Conservation (phyloP, 768 basidiomycete species). For the Auricularia sp. region DNA sequence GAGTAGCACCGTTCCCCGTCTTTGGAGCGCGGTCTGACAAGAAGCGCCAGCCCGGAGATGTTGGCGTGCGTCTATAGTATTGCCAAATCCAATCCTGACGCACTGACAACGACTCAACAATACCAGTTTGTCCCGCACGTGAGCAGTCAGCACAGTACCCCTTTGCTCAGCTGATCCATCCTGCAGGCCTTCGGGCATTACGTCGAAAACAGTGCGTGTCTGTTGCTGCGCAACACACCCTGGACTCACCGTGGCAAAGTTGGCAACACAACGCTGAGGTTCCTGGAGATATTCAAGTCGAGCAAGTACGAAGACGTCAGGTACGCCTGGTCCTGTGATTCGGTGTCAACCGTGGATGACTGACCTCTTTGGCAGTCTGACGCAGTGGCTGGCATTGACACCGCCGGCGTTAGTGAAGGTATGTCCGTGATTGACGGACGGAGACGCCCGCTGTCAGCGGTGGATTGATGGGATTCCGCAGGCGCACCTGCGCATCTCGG, state of each 20-base stretch:
- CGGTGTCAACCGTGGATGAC: slow-evolving; percentile 16
- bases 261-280: slow-evolving; percentile 45
- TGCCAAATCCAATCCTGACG: not conserved
- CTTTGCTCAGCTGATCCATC: not conserved
- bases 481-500: slow-evolving; percentile 46
- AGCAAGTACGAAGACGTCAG: slow-evolving; percentile 20
- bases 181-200: slow-evolving; percentile 34
- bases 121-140: slow-evolving; percentile 6
- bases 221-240: too few relatives aligned
- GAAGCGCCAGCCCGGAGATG: not conserved
- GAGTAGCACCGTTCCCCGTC: slow-evolving; percentile 32
- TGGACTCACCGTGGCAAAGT: not conserved
- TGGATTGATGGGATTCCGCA: not conserved
- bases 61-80: not conserved
- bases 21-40: not conserved
- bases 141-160: not conserved
- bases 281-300: slow-evolving; percentile 54
- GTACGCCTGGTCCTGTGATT: slow-evolving; percentile 4
- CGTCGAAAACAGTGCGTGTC: slow-evolving; percentile 41
- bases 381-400: slow-evolving; percentile 54
- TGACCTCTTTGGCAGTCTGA: slow-evolving; percentile 25
- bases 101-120: slow-evolving; percentile 4
- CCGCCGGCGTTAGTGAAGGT: slow-evolving; percentile 45
- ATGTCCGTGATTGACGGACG: not conserved
- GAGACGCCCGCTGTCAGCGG: not conserved